Conservation (phyloP, 1,139 yeast species). For the Trichomonascaceae sp. region DNA sequence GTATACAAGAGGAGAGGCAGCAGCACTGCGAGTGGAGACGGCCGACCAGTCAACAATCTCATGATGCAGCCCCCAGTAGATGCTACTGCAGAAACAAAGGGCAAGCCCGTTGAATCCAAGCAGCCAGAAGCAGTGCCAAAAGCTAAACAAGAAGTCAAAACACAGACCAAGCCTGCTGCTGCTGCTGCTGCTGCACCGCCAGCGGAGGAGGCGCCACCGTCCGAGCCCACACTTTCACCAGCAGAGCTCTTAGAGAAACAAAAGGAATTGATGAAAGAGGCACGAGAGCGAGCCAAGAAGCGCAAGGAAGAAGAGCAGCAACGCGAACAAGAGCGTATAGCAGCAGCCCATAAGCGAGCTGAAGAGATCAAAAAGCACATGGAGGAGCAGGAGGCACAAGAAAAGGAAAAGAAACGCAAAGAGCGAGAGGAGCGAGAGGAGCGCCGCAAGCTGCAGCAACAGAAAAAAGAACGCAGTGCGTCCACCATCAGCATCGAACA, state of each 20-base stretch:
- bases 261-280: slow-evolving; percentile 22
- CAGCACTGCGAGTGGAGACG: neutral
- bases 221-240: neutral
- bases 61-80: neutral
- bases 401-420: slow-evolving; percentile 5
- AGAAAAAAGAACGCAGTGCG: neutral
- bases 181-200: neutral
- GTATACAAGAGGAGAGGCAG: neutral
- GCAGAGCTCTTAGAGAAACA: slow-evolving; percentile 17
- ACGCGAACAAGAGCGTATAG: slow-evolving; percentile 19
- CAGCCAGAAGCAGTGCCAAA: no score
- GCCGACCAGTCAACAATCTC: neutral
- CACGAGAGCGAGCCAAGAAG: slow-evolving; percentile 22
- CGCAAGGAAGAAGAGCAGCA: slow-evolving; percentile 25
- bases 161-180: neutral
- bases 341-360: slow-evolving; percentile 18
- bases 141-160: no score
- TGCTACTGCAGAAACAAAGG: neutral
- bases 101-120: neutral
- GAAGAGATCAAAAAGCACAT: slow-evolving; percentile 20
- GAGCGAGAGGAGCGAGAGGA: slow-evolving; percentile 4
- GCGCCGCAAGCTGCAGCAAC: neutral
- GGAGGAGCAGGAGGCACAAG: slow-evolving; percentile 13
- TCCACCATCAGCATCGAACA: neutral
- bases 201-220: neutral